Base-by-base conservation (phyloP, 345 rosid species). In the Turritis glabra region DNA sequence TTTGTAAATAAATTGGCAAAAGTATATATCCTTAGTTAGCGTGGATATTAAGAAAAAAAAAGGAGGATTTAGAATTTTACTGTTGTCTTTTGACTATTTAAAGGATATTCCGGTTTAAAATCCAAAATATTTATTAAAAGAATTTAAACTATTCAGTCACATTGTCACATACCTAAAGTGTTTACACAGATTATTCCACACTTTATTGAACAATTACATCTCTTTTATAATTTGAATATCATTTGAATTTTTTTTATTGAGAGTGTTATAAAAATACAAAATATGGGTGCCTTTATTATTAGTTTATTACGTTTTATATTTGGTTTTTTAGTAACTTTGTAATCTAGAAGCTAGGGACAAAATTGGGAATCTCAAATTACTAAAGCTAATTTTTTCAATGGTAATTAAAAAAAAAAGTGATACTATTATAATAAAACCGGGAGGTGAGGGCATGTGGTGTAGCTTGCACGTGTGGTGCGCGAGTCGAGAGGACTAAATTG, bases 391-490 rank as follows among this genome's bases (percentile, higher is more conserved):
- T 25, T 50, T 55, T 59, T 15, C 73, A 59, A 46, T 50, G 62
- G 23, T 65, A 65, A 8, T 23, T 19, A 48, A 27, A 4, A 22
- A 43, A 38, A 21, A 18, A 41, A 11, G 19, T 25, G 38, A 35
- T 35, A 30, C 7, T 5, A 40, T 40, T 38, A 72, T 63, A 73
- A 35, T 58, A 22, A 75, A 67, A 68, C 69, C 64, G 64, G 21
- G 79, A 60, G 56, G 64, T 60, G 47, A 51, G 47, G 38, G 56
- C 73, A 75, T 67, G 74, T 76, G 79, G 43, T 60, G 58, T 27
- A 76, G 80, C 72, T 64, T 77, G 76, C 80, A 71, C 76, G 80
- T 77, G 76, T 71, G 72, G 71, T 64, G 65, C 66, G 65, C 18
- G 44, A 19, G 75, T 62, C 80, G 71, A 76, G 75, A 62, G 65